phyloP scores from a whole-genome alignment of 1,284 basidiomycete genomes.

The Termitomyces sp. region DNA sequence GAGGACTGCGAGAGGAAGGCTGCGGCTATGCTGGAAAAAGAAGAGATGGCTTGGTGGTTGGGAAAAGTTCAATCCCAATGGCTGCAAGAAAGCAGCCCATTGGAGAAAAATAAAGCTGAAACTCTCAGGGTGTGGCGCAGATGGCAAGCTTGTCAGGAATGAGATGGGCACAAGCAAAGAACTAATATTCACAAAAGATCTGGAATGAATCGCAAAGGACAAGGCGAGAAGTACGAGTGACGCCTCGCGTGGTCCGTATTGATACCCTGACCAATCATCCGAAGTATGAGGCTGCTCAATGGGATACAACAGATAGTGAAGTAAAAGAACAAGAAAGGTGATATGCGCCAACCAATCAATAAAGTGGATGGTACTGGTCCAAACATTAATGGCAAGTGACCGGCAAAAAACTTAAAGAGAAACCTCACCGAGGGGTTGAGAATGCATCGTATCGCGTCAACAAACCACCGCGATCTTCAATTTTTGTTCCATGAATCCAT shows the following conservation, averaged over 20 bases:
- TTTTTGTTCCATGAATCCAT: conserved; percentile 38
- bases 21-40: conserved; percentile 30
- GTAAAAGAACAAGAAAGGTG: conserved; percentile 35
- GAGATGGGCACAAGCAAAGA: conserved; percentile 21
- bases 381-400: background rate
- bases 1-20: conserved; percentile 41
- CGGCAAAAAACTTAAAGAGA: background rate
- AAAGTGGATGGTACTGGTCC: conserved; percentile 39
- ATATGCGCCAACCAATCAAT: conserved; percentile 37
- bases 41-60: conserved; percentile 37
- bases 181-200: conserved; percentile 17
- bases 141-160: conserved; percentile 28
- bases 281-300: conserved; percentile 26
- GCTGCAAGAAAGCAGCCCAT: conserved; percentile 33
- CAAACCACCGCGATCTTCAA: background rate
- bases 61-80: conserved; percentile 41
- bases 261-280: conserved; percentile 12
- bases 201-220: conserved; percentile 26
- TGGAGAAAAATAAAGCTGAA: conserved; percentile 36
- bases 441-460: conserved; percentile 28
- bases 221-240: conserved; percentile 32
- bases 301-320: conserved; percentile 42
- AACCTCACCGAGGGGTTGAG: conserved; percentile 40
- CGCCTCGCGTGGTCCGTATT: conserved; percentile 29
- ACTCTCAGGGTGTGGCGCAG: conserved; percentile 33